Conservation (phyloP, 192 early-diverging fungal species). For the Rhizophagus clarus region DNA sequence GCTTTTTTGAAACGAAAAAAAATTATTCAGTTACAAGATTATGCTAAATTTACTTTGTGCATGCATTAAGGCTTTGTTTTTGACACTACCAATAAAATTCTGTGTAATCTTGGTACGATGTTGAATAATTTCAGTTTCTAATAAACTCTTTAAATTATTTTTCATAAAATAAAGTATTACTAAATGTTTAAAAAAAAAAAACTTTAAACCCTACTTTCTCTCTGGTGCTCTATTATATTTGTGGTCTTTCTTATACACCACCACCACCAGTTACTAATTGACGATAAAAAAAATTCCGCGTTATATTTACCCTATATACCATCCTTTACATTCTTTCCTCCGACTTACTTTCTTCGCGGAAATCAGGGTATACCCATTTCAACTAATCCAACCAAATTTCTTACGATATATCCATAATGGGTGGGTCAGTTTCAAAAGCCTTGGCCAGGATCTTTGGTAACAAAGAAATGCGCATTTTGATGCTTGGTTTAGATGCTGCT, state of each 20-base stretch:
- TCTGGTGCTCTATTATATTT: not conserved
- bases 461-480: conserved; percentile 96
- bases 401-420: conserved; percentile 61
- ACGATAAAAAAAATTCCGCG: not conserved
- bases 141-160: not conserved
- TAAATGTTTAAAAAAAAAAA: not conserved
- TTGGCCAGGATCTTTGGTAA: conserved; percentile 81
- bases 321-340: not conserved
- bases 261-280: not conserved
- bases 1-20: too few relatives aligned
- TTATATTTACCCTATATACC: not conserved
- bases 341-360: not conserved
- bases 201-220: not conserved
- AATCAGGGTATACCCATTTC: not conserved
- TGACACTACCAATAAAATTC: not conserved
- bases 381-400: not conserved
- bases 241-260: not conserved
- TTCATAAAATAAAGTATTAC: not conserved
- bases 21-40: too few relatives aligned
- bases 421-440: conserved; percentile 74
- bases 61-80: not conserved
- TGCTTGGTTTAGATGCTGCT: conserved; percentile 90
- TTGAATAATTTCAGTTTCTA: not conserved
- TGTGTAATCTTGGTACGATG: not conserved
- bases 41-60: not conserved